Base-by-base conservation (phyloP, 306 rosid genomes). In the Cicer arietinum region DNA sequence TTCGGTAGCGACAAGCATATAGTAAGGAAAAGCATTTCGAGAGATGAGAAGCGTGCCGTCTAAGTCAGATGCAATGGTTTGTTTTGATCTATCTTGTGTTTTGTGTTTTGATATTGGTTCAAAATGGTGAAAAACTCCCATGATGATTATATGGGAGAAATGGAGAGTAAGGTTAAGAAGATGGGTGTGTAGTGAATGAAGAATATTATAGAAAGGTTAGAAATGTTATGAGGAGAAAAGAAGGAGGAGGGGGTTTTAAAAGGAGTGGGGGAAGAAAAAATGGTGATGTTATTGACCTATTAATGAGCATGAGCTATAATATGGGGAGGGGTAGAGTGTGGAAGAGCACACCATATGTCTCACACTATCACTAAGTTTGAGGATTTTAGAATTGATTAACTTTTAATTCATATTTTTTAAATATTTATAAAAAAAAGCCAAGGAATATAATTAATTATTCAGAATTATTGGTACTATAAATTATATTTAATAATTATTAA, bases 1-100 rank as follows among this genome's bases (percentile, higher is more conserved):
- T 69, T 94, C 98, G 1, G 92, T 67, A 40, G 98, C 98, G 0
- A 94, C 70, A 3, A 94, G 97, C 97, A 94, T 84, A 91, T 80
- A 94, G 77, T 94, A 94, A 0, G 98, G 97, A 41, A 94, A 94
- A 44, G 96, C 97, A 10, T 81, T 86, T 0, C 79, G 61, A 0
- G 98, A 92, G 14, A 89, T 54, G 1, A 91, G 88, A 13, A 94
- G 92, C 0, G 98, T 92, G 65, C 98, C 98, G 8, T 92, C 98
- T 1, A 94, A 68, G 81, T 92, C 96, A 0, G 98, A 86, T 3
- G 93, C 96, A 2, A 94, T 90, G 2, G 93, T 88, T 41, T 94
- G 97, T 84, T 83, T 75, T 4, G 94, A 85, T 13, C 97, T 84
- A 6, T 83, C 78, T 13, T 88, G 62, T 1, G 93, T 59, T 82